Evolutionary conservation across 805 yeast genomes (phyloP).

Genomic region (Saccharomycopsis olivae): DNA sequence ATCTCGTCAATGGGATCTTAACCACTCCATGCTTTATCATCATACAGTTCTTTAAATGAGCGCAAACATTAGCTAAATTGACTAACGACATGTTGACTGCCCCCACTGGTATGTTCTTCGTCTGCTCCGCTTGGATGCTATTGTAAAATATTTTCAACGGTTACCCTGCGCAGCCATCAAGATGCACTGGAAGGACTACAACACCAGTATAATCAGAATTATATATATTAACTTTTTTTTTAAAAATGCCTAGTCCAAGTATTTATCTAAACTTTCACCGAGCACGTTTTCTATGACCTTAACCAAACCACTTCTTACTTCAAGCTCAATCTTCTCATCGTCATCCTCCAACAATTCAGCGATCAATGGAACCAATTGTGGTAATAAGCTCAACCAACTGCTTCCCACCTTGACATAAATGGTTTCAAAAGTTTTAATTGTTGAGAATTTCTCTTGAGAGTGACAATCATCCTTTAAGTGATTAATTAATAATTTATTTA

Average conservation of each 20-base stretch:
- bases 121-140: too few relatives aligned
- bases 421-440: slow-evolving; percentile 66
- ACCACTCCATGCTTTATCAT: slow-evolving; percentile 66
- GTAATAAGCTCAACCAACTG: slow-evolving; percentile 82
- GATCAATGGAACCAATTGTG: slow-evolving; percentile 89
- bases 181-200: too few relatives aligned
- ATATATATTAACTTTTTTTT: too few relatives aligned
- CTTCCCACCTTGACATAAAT: slow-evolving; percentile 90
- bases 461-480: slow-evolving; percentile 57
- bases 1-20: slow-evolving; percentile 69
- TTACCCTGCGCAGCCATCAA: too few relatives aligned
- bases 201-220: too few relatives aligned
- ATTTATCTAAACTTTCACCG: slow-evolving; percentile 90
- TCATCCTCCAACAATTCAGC: slow-evolving; percentile 95
- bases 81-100: slow-evolving; percentile 71
- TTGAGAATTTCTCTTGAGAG: slow-evolving; percentile 62
- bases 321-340: slow-evolving; percentile 84
- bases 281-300: slow-evolving; percentile 84
- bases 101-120: too few relatives aligned
- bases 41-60: slow-evolving; percentile 82
- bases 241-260: slow-evolving; percentile 29
- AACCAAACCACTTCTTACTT: slow-evolving; percentile 82
- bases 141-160: too few relatives aligned
- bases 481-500: slow-evolving; percentile 52
- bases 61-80: slow-evolving; percentile 71